These are phyloP conservation scores for Erodium trifolium DNA, from an alignment of 441 rosid species.

Conservation along the genomic window DNA sequence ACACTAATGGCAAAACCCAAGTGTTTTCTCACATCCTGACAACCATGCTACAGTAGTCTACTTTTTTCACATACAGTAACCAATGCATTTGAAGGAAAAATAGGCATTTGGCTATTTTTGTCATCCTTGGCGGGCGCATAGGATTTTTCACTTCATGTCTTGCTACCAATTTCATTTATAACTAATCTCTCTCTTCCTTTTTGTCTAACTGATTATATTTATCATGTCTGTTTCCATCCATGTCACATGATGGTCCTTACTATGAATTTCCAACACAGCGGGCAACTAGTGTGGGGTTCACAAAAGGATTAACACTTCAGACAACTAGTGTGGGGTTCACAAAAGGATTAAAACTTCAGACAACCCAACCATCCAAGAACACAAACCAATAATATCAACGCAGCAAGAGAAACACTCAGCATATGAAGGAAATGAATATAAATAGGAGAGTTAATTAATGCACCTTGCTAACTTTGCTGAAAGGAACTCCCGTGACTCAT, in stretches of 20 bases:
- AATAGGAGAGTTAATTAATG: background rate
- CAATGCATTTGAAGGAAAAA: too few relatives aligned
- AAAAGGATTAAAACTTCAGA: background rate
- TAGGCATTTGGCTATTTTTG: background rate
- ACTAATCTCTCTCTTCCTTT: background rate
- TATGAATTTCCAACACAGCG: background rate
- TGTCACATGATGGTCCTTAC: background rate
- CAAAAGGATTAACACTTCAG: background rate
- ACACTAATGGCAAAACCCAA: too few relatives aligned
- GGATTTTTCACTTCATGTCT: background rate
- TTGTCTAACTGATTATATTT: background rate
- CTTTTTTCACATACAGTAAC: too few relatives aligned
- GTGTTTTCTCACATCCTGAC: too few relatives aligned
- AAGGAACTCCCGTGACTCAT: slow-evolving; percentile 63
- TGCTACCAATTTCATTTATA: background rate
- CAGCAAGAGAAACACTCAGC: background rate
- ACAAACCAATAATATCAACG: background rate
- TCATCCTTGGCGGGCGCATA: background rate
- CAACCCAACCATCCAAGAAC: background rate
- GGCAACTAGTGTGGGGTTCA: background rate
- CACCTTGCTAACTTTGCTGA: slow-evolving; percentile 70
- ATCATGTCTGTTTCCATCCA: background rate
- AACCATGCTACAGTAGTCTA: too few relatives aligned
- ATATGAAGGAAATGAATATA: background rate
- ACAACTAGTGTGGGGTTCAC: background rate